Evolutionary conservation across 2,329 filamentous ascomycete species (phyloP), one percentile per base, ranked within the genome.

Genomic region (Clonostachys byssicola): DNA sequence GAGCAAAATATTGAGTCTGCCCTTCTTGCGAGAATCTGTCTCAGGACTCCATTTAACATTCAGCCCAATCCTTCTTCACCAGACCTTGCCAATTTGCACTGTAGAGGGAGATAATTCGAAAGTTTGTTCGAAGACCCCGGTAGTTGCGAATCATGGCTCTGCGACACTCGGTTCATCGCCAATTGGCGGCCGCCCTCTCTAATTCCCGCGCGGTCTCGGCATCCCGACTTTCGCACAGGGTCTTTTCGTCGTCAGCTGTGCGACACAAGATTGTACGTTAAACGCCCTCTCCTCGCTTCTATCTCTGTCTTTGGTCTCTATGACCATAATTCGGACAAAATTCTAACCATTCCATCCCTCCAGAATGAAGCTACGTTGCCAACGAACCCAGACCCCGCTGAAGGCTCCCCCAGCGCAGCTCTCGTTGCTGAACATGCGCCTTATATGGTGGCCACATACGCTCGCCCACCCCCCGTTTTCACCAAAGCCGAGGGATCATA

Each of bases 361-460:
- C 34, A 58, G 61, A 57, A 58, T 45, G 63, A 67, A 43, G 63
- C 64, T 33, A 49, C 60, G 43, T 55, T 74, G 12, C 75, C 86
- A 10, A 30, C 12, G 14, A 89, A 86, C 55, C 78, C 87, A 43
- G 90, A 95, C 60, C 89, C 90, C 35, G 61, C 83, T 13, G 59
- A 80, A 43, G 86, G 90, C 66, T 94, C 90, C 1, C 73, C 82
- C 57, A 95, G 89, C 54, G 80, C 83, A 34, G 78, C 83, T 33
- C 78, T 96, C 50, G 81, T 96, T 54, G 77, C 82, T 55, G 81
- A 89, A 51, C 84, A 91, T 59, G 78, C 85, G 34, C 87, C 88
- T 4, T 97, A 85, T 70, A 97, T 99, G 92, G 88, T 99, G 30
- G 86, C 91, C 3, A 99, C 94, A 46, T 99, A 99, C 68, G 84